phyloP scores from a whole-genome alignment of 495 filamentous ascomycete genomes.

The Aspergillus diversus region DNA sequence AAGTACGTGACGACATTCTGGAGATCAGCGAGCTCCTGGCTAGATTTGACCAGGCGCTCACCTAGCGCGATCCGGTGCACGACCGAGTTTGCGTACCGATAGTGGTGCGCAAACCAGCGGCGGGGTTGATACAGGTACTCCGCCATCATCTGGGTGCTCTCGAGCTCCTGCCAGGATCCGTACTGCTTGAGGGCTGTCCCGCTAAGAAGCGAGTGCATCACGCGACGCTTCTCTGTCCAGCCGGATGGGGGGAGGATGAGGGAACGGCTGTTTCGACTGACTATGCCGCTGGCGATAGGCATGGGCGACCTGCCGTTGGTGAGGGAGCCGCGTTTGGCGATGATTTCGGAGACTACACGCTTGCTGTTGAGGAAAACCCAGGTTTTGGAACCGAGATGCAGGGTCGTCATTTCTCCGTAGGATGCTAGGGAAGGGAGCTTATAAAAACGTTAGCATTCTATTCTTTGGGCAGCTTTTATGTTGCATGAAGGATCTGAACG shows the following conservation, averaged over 20 bases:
- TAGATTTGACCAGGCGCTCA: conserved; percentile 25
- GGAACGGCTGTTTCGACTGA: conserved; percentile 34
- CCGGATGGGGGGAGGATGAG: conserved; percentile 31
- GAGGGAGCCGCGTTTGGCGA: conserved; percentile 34
- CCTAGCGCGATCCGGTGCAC: conserved; percentile 41
- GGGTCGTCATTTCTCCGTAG: conserved; percentile 43
- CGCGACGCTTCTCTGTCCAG: conserved; percentile 39
- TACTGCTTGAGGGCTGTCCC: conserved; percentile 38
- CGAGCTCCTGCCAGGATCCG: conserved; percentile 41
- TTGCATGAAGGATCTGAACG: not conserved
- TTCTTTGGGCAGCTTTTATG: conserved; percentile 7
- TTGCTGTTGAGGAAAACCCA: conserved; percentile 42
- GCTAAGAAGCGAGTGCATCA: conserved; percentile 49
- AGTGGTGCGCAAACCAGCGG: conserved; percentile 44
- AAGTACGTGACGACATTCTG: conserved; percentile 34
- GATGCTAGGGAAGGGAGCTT: conserved; percentile 10
- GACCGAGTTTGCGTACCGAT: conserved; percentile 47
- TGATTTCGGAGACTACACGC: conserved; percentile 38
- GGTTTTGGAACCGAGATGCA: conserved; percentile 38
- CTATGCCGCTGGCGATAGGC: conserved; percentile 39
- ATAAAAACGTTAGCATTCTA: not conserved
- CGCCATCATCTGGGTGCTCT: conserved; percentile 41
- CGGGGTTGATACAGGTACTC: conserved; percentile 38
- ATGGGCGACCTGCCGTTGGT: conserved; percentile 39
- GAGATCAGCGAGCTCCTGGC: conserved; percentile 31